These are phyloP conservation scores for Podospora pseudocomata DNA, from an alignment of 495 filamentous ascomycete genomes.

Conservation along the genomic window DNA sequence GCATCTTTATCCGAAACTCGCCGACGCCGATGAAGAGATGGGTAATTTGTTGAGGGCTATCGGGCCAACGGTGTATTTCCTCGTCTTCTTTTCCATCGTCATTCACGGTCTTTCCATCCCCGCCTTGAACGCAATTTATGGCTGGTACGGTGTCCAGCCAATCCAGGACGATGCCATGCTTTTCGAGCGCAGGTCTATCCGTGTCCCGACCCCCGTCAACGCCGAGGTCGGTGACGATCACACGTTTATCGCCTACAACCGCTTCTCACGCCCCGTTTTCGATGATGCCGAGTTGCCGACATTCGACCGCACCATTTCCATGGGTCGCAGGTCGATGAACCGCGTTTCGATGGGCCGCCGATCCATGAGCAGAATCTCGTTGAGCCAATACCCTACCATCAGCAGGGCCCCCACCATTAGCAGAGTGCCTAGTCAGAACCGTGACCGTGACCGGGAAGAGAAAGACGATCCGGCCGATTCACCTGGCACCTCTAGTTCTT, in stretches of 20 bases:
- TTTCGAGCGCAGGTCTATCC: constrained; percentile 46
- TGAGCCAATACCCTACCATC: not conserved
- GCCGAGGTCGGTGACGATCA: constrained; percentile 38
- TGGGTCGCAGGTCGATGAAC: not conserved
- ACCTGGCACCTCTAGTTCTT: not conserved
- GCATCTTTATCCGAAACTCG: constrained; percentile 50
- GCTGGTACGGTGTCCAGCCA: constrained; percentile 39
- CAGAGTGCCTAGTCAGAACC: not conserved
- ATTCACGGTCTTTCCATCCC: constrained; percentile 58
- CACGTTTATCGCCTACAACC: constrained; percentile 53
- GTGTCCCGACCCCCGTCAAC: constrained; percentile 51
- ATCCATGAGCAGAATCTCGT: not conserved
- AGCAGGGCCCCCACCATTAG: not conserved
- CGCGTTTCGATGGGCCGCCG: not conserved
- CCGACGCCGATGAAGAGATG: constrained; percentile 50
- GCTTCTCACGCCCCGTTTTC: constrained; percentile 47
- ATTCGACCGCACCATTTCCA: not conserved
- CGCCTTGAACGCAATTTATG: constrained; percentile 46
- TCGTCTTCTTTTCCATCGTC: constrained; percentile 56
- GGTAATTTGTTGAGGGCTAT: constrained; percentile 49
- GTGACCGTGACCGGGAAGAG: not conserved
- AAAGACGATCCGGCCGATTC: not conserved
- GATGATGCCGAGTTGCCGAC: constrained; percentile 17
- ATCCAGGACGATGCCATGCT: constrained; percentile 53
- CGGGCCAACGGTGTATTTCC: constrained; percentile 54